Evolutionary conservation across 345 rosid species (phyloP).

Genomic region (Camelina hispida): DNA sequence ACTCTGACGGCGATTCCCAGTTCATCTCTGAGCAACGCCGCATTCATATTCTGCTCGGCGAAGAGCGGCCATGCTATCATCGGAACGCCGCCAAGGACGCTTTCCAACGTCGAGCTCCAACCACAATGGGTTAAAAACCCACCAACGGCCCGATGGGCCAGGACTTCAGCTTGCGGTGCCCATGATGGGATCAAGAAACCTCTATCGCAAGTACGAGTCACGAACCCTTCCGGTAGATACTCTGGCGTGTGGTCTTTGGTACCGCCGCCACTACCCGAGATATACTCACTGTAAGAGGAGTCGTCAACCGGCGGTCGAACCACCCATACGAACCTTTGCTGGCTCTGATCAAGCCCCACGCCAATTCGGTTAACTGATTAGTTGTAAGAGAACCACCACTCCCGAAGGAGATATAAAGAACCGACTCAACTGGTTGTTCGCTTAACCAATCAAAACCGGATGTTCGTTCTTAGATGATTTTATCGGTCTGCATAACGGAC

Average conservation of each 20-base stretch:
- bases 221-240: slow-evolving; percentile 64
- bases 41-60: slow-evolving; percentile 61
- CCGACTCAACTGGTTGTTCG: slow-evolving; percentile 57
- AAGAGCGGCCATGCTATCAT: slow-evolving; percentile 65
- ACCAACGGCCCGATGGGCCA: slow-evolving; percentile 61
- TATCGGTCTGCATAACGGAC: slow-evolving; percentile 50
- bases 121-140: slow-evolving; percentile 76
- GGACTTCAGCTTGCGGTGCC: slow-evolving; percentile 66
- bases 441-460: slow-evolving; percentile 55
- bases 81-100: slow-evolving; percentile 56
- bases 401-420: slow-evolving; percentile 69
- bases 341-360: slow-evolving; percentile 77
- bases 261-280: slow-evolving; percentile 13
- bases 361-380: slow-evolving; percentile 59
- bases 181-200: slow-evolving; percentile 59
- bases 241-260: slow-evolving; percentile 24
- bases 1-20: slow-evolving; percentile 51
- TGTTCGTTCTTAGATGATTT: slow-evolving; percentile 3
- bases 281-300: slow-evolving; percentile 39
- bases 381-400: slow-evolving; percentile 64
- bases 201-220: slow-evolving; percentile 37
- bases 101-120: slow-evolving; percentile 74
- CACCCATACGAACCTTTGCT: slow-evolving; percentile 68
- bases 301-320: too few species aligned
- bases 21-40: slow-evolving; percentile 55